These are phyloP conservation scores for Spathaspora hagerdaliae DNA, from an alignment of 805 yeast species.

Conservation along the genomic window DNA sequence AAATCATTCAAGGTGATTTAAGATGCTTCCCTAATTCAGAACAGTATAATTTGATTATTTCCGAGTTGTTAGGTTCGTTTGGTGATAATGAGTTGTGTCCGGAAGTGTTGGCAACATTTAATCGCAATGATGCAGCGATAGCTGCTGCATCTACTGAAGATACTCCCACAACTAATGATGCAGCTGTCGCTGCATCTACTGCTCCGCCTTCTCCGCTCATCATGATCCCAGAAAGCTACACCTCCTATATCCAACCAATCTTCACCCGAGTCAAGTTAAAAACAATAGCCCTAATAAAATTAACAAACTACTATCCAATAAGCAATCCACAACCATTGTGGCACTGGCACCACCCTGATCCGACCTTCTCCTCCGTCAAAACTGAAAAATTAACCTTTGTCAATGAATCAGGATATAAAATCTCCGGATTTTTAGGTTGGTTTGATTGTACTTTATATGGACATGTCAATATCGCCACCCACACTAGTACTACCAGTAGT, in stretches of 20 bases:
- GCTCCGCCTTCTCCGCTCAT: conserved; percentile 4
- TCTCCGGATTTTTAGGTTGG: conserved; percentile 75
- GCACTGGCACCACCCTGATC: conserved; percentile 55
- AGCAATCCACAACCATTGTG: conserved; percentile 51
- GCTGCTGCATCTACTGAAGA: not conserved
- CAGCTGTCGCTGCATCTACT: conserved; percentile 20
- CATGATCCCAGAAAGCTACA: conserved; percentile 46
- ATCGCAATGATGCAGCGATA: conserved; percentile 16
- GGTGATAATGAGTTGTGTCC: conserved; percentile 92
- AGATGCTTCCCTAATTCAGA: conserved; percentile 34
- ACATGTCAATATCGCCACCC: conserved; percentile 50
- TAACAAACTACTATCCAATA: conserved; percentile 11
- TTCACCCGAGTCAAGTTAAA: conserved; percentile 31
- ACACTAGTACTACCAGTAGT: too few relatives aligned
- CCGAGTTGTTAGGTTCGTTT: conserved; percentile 85
- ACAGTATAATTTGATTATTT: conserved; percentile 46
- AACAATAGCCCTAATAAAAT: conserved; percentile 13
- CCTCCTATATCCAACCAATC: conserved; percentile 64
- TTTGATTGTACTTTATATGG: conserved; percentile 69
- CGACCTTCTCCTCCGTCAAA: not conserved
- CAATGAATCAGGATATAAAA: conserved; percentile 3
- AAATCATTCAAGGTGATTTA: conserved; percentile 56
- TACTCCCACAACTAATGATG: too few relatives aligned
- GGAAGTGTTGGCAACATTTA: conserved; percentile 52
- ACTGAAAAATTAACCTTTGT: not conserved